Base-by-base conservation (phyloP, 805 yeast species). In the Candida koratica region DNA sequence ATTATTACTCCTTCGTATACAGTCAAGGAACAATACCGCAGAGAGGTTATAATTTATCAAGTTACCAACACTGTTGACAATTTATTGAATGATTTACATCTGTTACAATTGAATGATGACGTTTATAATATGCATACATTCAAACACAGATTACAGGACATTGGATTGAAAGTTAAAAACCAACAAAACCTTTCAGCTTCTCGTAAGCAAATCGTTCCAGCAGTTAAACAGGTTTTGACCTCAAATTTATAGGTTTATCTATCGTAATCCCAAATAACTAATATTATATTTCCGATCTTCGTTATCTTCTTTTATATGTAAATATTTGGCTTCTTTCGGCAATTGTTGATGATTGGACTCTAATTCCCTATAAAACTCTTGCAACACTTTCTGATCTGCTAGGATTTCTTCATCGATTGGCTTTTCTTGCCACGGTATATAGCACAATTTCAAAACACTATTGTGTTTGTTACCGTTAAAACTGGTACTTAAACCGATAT, bases 181-280 rank as follows among this genome's bases (percentile, higher is more conserved):
- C 69, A 67, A 43, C 43, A 36, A 4, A 77, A 82, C 41, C 49
- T 71, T 10, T 55, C 60, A 6, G 89, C 90, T 1, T 83, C 93
- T 23, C 71, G 97, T 49, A 89, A 89, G 54, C 94, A 84, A 53
- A 85, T 88, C 9, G 95, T 85, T 4, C 97, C 97, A 3, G 56
- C 55, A 9, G 58, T 67, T 13, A 64, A 67, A 52, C 48, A 46
- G 1, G 48, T 54, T 18, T 39, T 66, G 66, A 61, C 14, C n/a
- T 22, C n/a, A 17, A 27, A 15, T 15, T 27, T 20, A 8, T 20
- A 20, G 24, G 8, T 8, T 8, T 26, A 6, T 30, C 25, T n/a
- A n/a, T 17, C 8, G 4, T 22, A 44, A 19, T 5, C 52, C 48
- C 26, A 60, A 24, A 42, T 52, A 59, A 24, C 60, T 49, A n/a